Base-by-base conservation (phyloP, 345 rosid genomes). In the Barbarea vulgaris region DNA sequence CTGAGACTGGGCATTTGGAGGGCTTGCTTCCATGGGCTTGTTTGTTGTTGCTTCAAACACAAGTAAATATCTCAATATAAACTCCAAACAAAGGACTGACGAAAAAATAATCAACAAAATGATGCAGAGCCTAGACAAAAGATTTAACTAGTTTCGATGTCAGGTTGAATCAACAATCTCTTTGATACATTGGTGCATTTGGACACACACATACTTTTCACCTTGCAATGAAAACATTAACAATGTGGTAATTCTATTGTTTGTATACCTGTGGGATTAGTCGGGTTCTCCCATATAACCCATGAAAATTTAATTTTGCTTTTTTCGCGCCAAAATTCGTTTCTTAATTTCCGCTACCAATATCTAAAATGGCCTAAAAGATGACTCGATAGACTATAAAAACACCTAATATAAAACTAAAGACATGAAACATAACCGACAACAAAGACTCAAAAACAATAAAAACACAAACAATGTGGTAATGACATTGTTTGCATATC, bases 11-110 rank as follows among this genome's bases (percentile, higher is more conserved):
- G 60, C 69, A 37, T 73, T 79, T 7, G 85, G 55, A 25, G 89
- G 88, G 66, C 91, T 85, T 74, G 82, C 75, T 64, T 82, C 89
- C 5, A 58, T 21, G n/a, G 75, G 22, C 68, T 78, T 86, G 73
- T 69, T 84, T 56, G 63, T 79, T 46, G 46, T 81, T 79, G 83
- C 93, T 86, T 75, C 69, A 80, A 65, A 51, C 56, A 52, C 70
- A 64, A 60, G 58, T 6, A 64, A 69, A 52, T 3, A 34, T 52
- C 30, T 68, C 63, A 63, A 6, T 15, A 59, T 25, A 13, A 37
- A 31, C 69, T 48, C 62, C 14, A 30, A 67, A 67, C 31, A 14
- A 62, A 39, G 15, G 42, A 61, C 14, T 9, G 2, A 58, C 8
- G 37, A 18, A 37, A 22, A 28, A 22, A 52, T 39, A 62, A 24